Percentiles rank a stretch among this genome's conserved stretches.
Evolutionary conservation across 2,329 filamentous ascomycete species (phyloP).

Genomic region (Fusarium brachygibbosum): DNA sequence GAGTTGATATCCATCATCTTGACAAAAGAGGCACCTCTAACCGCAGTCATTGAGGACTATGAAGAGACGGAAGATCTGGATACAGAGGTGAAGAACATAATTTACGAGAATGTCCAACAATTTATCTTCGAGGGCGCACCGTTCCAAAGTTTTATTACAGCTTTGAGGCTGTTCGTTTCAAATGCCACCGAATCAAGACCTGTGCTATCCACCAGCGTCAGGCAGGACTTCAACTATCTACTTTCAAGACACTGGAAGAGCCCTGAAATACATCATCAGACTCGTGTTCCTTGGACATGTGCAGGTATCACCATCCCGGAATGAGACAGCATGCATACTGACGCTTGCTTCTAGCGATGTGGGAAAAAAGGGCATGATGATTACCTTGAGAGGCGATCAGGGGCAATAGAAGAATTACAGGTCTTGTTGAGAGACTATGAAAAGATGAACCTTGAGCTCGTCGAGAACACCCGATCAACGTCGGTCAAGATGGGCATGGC

Average conservation of each 20-base stretch:
- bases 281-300: slow-evolving; percentile 10
- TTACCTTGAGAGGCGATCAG: background rate
- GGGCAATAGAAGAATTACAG: background rate
- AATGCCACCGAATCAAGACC: fast-evolving
- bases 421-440: background rate
- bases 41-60: background rate
- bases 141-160: background rate
- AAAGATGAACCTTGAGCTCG: background rate
- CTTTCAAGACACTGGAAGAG: background rate
- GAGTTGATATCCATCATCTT: fast-evolving
- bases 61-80: background rate
- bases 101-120: background rate
- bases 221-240: background rate
- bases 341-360: background rate
- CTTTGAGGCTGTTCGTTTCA: background rate
- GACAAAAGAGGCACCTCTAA: too few relatives aligned
- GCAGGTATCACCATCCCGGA: background rate
- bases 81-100: background rate
- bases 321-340: background rate
- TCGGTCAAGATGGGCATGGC: background rate
- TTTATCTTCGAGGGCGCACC: slow-evolving; percentile 2
- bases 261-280: background rate
- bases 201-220: background rate
- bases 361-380: background rate
- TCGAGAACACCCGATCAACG: background rate